Conservation (phyloP, 192 early-diverging fungal genomes). For the Podochytrium sp. region DNA sequence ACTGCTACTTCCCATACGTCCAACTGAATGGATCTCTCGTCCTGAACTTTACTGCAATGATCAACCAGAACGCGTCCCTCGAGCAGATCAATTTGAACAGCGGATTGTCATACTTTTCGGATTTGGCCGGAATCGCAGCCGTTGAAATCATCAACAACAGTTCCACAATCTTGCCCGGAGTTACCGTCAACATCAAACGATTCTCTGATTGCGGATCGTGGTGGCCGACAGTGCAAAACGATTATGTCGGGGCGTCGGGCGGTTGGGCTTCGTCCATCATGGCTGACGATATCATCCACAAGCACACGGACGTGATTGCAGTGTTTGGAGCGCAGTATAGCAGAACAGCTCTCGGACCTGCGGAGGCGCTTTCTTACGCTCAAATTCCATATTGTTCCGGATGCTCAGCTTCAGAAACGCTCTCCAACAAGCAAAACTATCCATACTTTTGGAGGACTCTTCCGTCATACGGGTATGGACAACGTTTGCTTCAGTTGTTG, state of each 20-base stretch:
- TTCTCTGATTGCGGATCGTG: constrained; percentile 9
- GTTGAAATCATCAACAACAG: neutral
- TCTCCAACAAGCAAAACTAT: constrained; percentile 11
- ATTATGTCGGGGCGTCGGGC: neutral
- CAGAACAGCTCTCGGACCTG: neutral
- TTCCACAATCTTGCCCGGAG: neutral
- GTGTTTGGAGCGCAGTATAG: neutral
- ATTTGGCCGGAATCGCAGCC: neutral
- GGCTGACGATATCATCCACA: neutral
- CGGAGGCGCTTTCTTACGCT: neutral
- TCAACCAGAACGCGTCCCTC: neutral
- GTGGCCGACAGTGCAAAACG: neutral
- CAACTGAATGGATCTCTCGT: constrained; percentile 1
- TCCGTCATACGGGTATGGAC: neutral
- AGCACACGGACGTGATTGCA: neutral
- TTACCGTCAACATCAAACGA: constrained; percentile 6
- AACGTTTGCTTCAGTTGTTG: neutral
- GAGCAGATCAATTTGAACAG: neutral
- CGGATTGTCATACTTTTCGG: neutral
- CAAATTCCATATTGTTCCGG: constrained; percentile 19
- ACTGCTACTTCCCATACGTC: constrained; percentile 1
- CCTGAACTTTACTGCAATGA: neutral
- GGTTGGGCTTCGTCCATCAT: neutral
- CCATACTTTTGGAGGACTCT: constrained; percentile 9
- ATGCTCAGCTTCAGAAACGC: neutral